These are phyloP conservation scores for Boletus edulis DNA, from an alignment of 768 basidiomycete genomes.

Conservation along the genomic window DNA sequence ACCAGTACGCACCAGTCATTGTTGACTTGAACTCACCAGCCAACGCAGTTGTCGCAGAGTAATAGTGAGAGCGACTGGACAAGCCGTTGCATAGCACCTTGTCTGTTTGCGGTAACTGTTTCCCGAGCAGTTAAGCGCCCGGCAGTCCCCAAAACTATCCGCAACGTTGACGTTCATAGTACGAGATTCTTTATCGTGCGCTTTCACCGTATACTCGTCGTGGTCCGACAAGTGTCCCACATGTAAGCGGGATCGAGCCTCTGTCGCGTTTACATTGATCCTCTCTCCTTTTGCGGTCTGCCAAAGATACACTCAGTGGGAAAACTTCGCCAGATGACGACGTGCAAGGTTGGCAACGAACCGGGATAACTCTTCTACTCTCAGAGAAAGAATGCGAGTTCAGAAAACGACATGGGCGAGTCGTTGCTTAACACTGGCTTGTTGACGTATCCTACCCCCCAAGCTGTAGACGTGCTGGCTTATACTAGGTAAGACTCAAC, in stretches of 20 bases:
- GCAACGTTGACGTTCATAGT: no score
- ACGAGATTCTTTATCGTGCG: no score
- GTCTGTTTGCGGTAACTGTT: no score
- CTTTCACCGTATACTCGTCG: no score
- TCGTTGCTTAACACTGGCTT: slow-evolving; percentile 79
- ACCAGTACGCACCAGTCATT: no score
- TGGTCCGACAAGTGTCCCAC: slow-evolving; percentile 80
- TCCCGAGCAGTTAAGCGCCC: no score
- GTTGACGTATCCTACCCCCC: slow-evolving; percentile 89
- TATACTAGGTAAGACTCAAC: slow-evolving; percentile 57
- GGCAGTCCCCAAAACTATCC: no score
- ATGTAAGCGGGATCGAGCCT: slow-evolving; percentile 47
- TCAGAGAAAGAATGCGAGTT: slow-evolving; percentile 61
- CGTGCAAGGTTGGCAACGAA: slow-evolving; percentile 75
- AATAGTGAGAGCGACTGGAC: no score
- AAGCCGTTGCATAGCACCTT: no score
- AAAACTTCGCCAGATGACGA: slow-evolving; percentile 86
- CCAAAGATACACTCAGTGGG: slow-evolving; percentile 75
- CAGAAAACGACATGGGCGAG: slow-evolving; percentile 77
- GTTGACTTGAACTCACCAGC: no score
- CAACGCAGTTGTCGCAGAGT: no score
- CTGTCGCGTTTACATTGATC: slow-evolving; percentile 37
- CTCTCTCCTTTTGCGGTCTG: slow-evolving; percentile 50
- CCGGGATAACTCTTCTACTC: not conserved
- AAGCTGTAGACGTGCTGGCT: slow-evolving; percentile 79